phyloP scores from a whole-genome alignment of 345 rosid genomes.

The Gossypium mustelinum region DNA sequence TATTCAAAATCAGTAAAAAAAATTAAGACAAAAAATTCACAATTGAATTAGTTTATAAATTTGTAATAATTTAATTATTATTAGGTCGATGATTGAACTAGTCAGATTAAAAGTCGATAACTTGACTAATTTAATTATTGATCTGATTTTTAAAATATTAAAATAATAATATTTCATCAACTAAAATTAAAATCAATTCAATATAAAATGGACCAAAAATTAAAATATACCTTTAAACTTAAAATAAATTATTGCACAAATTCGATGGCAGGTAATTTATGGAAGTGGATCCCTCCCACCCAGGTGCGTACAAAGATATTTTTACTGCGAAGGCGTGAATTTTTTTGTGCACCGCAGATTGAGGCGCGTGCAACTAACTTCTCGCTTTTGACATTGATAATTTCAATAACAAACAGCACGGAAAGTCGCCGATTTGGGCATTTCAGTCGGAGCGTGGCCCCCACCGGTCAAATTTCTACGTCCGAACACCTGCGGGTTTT shows the following conservation, averaged over 20 bases:
- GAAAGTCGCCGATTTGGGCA: slow-evolving; percentile 9
- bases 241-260: neutral
- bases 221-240: neutral
- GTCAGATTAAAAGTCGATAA: fast-evolving
- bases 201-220: no score
- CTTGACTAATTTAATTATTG: no score
- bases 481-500: slow-evolving; percentile 7
- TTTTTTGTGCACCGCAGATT: neutral
- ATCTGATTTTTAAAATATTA: no score
- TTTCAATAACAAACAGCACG: neutral
- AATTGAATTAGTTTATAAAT: no score
- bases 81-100: fast-evolving
- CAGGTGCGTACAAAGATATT: neutral
- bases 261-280: neutral
- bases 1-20: no score
- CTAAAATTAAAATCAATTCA: no score
- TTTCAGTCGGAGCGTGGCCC: neutral
- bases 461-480: slow-evolving; percentile 16
- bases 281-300: neutral
- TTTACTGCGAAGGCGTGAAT: neutral
- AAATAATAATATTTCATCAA: no score
- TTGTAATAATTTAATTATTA: no score
- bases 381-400: neutral
- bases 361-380: slow-evolving; percentile 1
- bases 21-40: no score